Evolutionary conservation across 164 flowering plant species (phyloP), one percentile per base, ranked within the genome.

Genomic region (Vitis rupestris): DNA sequence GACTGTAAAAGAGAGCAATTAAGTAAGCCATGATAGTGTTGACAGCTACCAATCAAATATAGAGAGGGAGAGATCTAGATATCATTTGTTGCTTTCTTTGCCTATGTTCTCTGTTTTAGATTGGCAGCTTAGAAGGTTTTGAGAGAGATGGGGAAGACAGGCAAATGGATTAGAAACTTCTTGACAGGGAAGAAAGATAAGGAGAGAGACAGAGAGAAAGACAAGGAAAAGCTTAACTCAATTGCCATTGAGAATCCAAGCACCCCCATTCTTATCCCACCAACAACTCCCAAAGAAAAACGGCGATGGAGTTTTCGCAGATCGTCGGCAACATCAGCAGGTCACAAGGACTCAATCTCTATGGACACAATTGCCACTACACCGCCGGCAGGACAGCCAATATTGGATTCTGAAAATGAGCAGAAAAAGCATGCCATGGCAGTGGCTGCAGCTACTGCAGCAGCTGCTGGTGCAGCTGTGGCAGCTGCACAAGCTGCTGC

Each of bases 291-390:
- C 0, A 93, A 87, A 67, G 97, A 93, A 77, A 93, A 87, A 77
- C 69, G 79, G 50, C 74, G 97, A 76, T 94, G 98, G 98, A 94
- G 98, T 74, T 94, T 94, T 61, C 80, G 98, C 68, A 76, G 97
- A 75, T 87, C 96, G 3, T 78, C 91, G 2, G 84, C 86, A 48
- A 67, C 77, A 2, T 72, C 80, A 49, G 60, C 78, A 56, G 72
- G 85, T 67, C 65, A 80, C 61, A 81, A 74, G 71, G 88, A 83
- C 51, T 66, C 67, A 29, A 83, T 65, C 74, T 70, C 86, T 16
- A 1, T 23, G 17, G 90, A 85, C 16, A 48, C 73, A 50, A 61
- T 16, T 63, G 65, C 74, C 49, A 48, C 74, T 27, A 59, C 84
- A 8, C 67, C 69, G 16, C 77, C 72, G 9, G 37, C 64, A 1